These are phyloP conservation scores for Thalassiosira mediterranea DNA, from an alignment of 352 stramenopile species.

Conservation along the genomic window DNA sequence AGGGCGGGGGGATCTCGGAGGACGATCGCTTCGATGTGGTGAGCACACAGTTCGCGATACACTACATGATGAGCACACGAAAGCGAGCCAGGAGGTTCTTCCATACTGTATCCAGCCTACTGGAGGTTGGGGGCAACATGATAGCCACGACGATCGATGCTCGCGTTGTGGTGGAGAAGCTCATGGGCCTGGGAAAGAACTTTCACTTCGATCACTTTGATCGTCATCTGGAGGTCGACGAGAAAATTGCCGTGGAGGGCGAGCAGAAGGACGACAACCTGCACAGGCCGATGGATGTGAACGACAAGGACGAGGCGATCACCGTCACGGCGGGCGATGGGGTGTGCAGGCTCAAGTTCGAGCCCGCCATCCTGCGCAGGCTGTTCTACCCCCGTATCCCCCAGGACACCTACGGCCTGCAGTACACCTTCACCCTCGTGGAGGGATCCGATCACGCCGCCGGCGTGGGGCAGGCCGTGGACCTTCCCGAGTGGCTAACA, in stretches of 20 bases:
- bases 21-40: slow-evolving; percentile 92
- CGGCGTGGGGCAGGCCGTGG: slow-evolving; percentile 77
- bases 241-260: slow-evolving; percentile 31
- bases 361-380: slow-evolving; percentile 58
- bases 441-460: slow-evolving; percentile 77
- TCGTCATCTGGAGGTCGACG: slow-evolving; percentile 40
- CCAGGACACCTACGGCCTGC: slow-evolving; percentile 77
- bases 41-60: slow-evolving; percentile 99
- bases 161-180: slow-evolving; percentile 72
- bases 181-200: slow-evolving; percentile 79
- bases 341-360: slow-evolving; percentile 77
- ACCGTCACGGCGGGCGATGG: slow-evolving; percentile 66
- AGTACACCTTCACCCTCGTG: slow-evolving; percentile 83
- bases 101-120: slow-evolving; percentile 89
- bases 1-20: slow-evolving; percentile 69
- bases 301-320: slow-evolving; percentile 29
- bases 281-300: slow-evolving; percentile 26
- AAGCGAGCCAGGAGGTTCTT: slow-evolving; percentile 92
- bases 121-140: slow-evolving; percentile 92
- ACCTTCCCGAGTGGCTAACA: slow-evolving; percentile 82
- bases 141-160: slow-evolving; percentile 98
- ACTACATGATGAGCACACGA: slow-evolving; percentile 98
- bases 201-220: slow-evolving; percentile 69
- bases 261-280: slow-evolving; percentile 45
- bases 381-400: slow-evolving; percentile 60